Base-by-base conservation (phyloP, 2,329 filamentous ascomycete species). In the Diaporthe longicolla region DNA sequence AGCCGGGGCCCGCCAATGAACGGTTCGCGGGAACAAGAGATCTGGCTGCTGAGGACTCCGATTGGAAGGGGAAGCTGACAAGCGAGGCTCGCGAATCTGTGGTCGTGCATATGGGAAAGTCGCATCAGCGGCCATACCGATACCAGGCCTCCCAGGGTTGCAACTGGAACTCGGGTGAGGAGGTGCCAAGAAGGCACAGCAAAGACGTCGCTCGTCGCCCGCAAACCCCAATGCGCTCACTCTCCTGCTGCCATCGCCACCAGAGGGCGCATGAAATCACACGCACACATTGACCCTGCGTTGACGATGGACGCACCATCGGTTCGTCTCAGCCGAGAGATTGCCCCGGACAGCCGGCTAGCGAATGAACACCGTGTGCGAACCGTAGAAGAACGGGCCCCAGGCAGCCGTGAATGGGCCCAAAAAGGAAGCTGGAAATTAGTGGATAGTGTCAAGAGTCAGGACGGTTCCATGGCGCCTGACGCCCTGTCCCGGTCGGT, bases 1-100 rank as follows among this genome's bases (percentile, higher is more conserved):
- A 10, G 26, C 11, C 59, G 32, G 26, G 9, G 45, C 24, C n/a
- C n/a, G 43, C 35, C 32, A 63, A 29, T 50, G 24, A 43, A 15
- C 54, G 32, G n/a, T 48, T 35, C 6, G 29, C 32, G 24, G 66
- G 37, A 55, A 37, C n/a, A 0, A 61, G 15, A 52, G 61, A 72
- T 65, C 43, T 48, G 32, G 37, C 37, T 40, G 37, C 54, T 72
- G 65, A 59, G 59, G 50, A 24, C 57, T 71, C 66, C 57, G 29
- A 54, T 63, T 61, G 66, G 68, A 32, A 17, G 45, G 24, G 29
- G 57, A 48, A 70, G 58, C n/a, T 55, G 48, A 52, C n/a, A 70
- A 63, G 43, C 68, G 69, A 74, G 50, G 21, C 58, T 72, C 69
- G 68, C 72, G 58, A 74, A 74, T 74, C 72, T 68, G 58, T 66